Percentiles rank a stretch among this genome's conserved stretches.
These are phyloP conservation scores for Haplographium delicatum DNA, from an alignment of 495 filamentous ascomycete genomes.

Conservation along the genomic window DNA sequence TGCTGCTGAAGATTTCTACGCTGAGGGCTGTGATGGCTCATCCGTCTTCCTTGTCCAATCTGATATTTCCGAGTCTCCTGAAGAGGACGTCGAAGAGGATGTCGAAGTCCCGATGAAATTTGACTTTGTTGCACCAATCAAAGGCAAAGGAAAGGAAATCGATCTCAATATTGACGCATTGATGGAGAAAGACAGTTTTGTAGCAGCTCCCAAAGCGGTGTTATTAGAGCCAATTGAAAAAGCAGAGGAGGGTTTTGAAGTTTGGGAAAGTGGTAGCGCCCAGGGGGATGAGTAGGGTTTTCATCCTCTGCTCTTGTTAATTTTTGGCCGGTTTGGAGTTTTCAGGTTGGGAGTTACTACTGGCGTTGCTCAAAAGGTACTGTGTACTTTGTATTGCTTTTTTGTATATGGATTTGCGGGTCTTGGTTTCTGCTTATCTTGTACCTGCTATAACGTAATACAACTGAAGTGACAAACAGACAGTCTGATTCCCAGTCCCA, in stretches of 20 bases:
- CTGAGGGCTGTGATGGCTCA: constrained; percentile 39
- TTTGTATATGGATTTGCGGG: no score
- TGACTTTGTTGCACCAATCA: constrained; percentile 29
- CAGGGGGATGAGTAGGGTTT: constrained; percentile 27
- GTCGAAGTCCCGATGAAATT: constrained; percentile 17
- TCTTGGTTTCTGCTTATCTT: no score
- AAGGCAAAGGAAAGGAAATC: constrained; percentile 25
- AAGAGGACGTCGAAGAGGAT: constrained; percentile 2
- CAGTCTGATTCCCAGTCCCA: no score
- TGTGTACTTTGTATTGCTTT: no score
- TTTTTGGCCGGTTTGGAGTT: no score
- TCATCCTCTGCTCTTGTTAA: not conserved
- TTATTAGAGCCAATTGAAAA: constrained; percentile 46
- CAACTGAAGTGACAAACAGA: no score
- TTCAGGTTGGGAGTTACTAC: no score
- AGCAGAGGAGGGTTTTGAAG: constrained; percentile 49
- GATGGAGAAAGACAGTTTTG: constrained; percentile 37
- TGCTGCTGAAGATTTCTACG: constrained; percentile 66
- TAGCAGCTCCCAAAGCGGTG: constrained; percentile 34
- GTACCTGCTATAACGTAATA: no score
- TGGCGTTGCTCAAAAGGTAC: no score
- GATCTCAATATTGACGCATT: constrained; percentile 39
- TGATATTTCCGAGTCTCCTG: not conserved
- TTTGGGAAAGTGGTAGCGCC: constrained; percentile 61
- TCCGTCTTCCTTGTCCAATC: constrained; percentile 11